Percentiles rank a stretch among this genome's conserved stretches.
phyloP scores from a whole-genome alignment of 345 rosid genomes.

The Melastoma malabathricum region DNA sequence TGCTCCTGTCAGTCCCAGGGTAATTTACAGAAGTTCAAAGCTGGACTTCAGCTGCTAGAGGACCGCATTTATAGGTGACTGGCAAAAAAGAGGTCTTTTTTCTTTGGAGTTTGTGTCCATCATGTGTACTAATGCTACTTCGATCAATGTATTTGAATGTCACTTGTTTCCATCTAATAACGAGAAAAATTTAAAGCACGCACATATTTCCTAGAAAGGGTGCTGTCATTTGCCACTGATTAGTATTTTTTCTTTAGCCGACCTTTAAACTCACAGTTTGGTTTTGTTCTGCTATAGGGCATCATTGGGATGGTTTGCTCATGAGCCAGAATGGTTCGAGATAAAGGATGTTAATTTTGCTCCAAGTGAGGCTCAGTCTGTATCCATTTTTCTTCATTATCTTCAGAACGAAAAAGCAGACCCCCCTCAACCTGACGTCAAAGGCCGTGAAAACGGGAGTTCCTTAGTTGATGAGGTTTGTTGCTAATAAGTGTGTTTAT shows the following conservation, averaged over 20 bases:
- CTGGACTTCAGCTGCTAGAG: constrained; percentile 85
- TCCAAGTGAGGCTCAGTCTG: constrained; percentile 77
- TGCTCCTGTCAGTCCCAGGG: constrained; percentile 81
- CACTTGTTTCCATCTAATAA: no score
- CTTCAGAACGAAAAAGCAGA: constrained; percentile 60
- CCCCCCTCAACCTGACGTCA: constrained; percentile 41
- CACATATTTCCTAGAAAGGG: no score
- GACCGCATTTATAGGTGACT: constrained; percentile 82
- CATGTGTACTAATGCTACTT: no score
- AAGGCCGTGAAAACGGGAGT: constrained; percentile 52
- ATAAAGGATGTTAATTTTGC: constrained; percentile 50
- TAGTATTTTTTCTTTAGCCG: neutral
- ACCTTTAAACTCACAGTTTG: neutral
- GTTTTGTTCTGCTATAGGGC: constrained; percentile 44
- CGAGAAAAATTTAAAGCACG: no score
- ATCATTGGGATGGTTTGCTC: constrained; percentile 95
- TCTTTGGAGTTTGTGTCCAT: no score
- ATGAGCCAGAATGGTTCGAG: constrained; percentile 88
- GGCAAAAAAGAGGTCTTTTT: no score
- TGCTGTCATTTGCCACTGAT: no score
- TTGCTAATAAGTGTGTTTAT: neutral
- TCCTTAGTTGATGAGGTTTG: constrained; percentile 52
- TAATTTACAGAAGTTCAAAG: constrained; percentile 71
- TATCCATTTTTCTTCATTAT: constrained; percentile 68
- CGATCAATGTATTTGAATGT: no score